phyloP scores from a whole-genome alignment of 169 alveolate species.

The Eimeria acervulina region DNA sequence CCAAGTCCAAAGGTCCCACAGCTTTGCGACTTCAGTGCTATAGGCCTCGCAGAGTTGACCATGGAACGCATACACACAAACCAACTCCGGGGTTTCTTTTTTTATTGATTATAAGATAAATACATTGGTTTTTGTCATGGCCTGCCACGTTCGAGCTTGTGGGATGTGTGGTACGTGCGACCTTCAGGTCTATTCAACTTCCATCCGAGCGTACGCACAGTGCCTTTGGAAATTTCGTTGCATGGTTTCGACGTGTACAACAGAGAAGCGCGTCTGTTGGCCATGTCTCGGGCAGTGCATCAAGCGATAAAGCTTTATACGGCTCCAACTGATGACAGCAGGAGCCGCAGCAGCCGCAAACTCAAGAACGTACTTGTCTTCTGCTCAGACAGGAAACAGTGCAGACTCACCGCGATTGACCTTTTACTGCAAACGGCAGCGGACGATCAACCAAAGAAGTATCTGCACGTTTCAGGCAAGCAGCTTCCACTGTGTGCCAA shows the following conservation, averaged over 20 bases:
- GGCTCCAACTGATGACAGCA: conserved; percentile 80
- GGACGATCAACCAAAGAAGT: conserved; percentile 86
- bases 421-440: conserved; percentile 91
- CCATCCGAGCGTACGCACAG: conserved; percentile 88
- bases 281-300: conserved; percentile 95
- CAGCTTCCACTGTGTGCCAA: neutral
- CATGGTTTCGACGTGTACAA: conserved; percentile 93
- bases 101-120: neutral
- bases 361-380: conserved; percentile 93
- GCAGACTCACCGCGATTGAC: conserved; percentile 97
- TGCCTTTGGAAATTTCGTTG: conserved; percentile 87
- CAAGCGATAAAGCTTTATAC: conserved; percentile 89
- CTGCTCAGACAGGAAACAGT: conserved; percentile 97
- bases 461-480: conserved; percentile 85
- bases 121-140: neutral
- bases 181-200: conserved; percentile 86
- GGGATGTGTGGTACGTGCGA: neutral
- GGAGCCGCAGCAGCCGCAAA: conserved; percentile 75
- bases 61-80: neutral
- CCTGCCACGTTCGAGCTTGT: neutral
- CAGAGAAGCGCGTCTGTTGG: conserved; percentile 92
- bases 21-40: neutral
- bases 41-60: neutral
- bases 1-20: neutral
- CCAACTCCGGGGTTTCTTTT: neutral